These are phyloP conservation scores for Geum urbanum DNA, from an alignment of 306 rosid genomes.

Conservation along the genomic window DNA sequence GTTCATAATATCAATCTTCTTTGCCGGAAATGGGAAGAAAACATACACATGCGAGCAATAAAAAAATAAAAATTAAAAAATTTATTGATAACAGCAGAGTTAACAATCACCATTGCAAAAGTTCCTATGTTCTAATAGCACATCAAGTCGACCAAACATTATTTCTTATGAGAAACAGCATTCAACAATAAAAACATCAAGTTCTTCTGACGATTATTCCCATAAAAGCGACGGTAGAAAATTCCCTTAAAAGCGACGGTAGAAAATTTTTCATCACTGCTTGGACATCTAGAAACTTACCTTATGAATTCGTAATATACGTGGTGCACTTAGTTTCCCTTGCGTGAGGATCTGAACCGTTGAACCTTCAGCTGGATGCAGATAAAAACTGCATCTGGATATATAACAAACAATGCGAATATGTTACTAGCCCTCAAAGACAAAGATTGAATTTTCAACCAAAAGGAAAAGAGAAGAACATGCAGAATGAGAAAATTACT, in stretches of 20 bases:
- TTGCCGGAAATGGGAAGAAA: neutral
- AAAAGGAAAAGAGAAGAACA: constrained; percentile 12
- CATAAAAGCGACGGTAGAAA: neutral
- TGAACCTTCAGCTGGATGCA: constrained; percentile 95
- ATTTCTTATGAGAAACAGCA: neutral
- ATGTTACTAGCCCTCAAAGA: neutral
- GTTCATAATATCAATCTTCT: neutral
- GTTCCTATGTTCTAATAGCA: neutral
- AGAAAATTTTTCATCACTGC: neutral
- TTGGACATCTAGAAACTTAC: constrained; percentile 41
- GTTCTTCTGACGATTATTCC: neutral
- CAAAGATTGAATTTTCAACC: neutral
- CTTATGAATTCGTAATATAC: constrained; percentile 89
- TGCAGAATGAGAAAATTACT: constrained; percentile 48
- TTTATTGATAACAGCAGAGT: neutral
- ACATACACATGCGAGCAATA: neutral
- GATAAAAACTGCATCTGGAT: constrained; percentile 91
- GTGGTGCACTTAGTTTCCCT: constrained; percentile 97
- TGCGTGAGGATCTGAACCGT: constrained; percentile 82
- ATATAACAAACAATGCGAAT: neutral
- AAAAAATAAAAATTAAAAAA: too few relatives aligned
- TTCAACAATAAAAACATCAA: neutral
- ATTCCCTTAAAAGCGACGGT: neutral
- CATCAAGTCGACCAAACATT: neutral
- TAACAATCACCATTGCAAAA: neutral